Base-by-base conservation (phyloP, 163 green algal genomes). In the Chlamydomonas reinhardtii region DNA sequence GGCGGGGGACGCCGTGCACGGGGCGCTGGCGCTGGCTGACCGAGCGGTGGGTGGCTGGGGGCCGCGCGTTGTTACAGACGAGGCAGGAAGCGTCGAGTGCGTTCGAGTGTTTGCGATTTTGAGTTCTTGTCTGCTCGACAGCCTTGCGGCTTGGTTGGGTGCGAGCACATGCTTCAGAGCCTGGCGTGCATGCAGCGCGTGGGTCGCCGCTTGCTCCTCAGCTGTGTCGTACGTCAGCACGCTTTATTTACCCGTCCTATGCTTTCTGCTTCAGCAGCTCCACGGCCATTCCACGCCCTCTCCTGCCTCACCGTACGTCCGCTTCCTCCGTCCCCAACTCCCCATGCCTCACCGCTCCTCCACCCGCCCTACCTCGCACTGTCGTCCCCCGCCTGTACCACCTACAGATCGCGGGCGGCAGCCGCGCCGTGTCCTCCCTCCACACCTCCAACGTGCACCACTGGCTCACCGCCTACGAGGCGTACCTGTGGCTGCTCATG, bases 401-500 rank as follows among this genome's bases (percentile, higher is more conserved):
- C 66, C 20, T 15, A 24, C 76, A 87, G 72, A 25, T 81, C 0
- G 71, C 59, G 4, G 65, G 48, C n/a, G 22, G 27, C n/a, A 14
- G 12, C 25, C 17, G 37, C 59, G 22, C 82, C 39, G 27, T 75
- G 2, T 11, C 17, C 56, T 34, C 20, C 27, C 70, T 43, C 19
- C 82, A 87, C 71, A 19, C 37, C 56, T 29, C 69, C 82, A 87
- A 87, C 82, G 32, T 66, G 82, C 72, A 87, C 72, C 82, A 87
- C 82, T 87, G 70, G 59, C 65, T 62, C 61, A 52, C 71, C 56
- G 72, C 82, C 25, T 65, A 68, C 37, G 82, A 87, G 29, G 64
- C 27, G 29, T 74, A 52, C 34, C 32, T 52, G 69, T 17, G 31
- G 32, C 32, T 34, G 34, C 2, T 86, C 3, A 61, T 81, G n/a